phyloP scores from a whole-genome alignment of 257 asterid genomes.

The Nicotiana otophora region DNA sequence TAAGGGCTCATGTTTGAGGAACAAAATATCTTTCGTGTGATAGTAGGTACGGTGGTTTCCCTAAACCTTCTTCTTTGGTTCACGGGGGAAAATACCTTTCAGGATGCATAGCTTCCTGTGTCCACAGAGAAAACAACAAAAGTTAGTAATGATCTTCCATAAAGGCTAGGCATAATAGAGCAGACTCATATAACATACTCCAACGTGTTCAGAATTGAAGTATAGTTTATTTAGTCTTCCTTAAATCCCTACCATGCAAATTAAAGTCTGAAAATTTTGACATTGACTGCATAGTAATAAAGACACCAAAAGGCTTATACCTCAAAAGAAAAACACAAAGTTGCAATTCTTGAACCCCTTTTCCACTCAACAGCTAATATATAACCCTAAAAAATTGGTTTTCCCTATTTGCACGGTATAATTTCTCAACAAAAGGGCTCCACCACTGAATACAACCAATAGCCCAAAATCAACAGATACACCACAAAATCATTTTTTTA shows the following conservation, averaged over 20 bases:
- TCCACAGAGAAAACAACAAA: slow-evolving; percentile 7
- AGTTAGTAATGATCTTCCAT: not conserved
- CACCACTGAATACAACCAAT: not conserved
- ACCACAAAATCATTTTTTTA: not conserved
- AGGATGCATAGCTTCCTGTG: slow-evolving; percentile 53
- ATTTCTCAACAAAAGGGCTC: not conserved
- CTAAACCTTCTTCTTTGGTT: slow-evolving; percentile 95
- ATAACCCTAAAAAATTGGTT: not conserved
- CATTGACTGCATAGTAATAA: not conserved
- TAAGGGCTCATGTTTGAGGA: slow-evolving; percentile 78
- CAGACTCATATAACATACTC: not conserved
- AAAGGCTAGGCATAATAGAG: not conserved
- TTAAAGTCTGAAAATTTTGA: not conserved
- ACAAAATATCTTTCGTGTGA: slow-evolving; percentile 83
- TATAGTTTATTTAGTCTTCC: not conserved
- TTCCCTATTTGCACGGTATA: not conserved
- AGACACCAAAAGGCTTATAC: not conserved
- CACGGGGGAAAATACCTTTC: slow-evolving; percentile 91
- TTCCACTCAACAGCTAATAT: not conserved
- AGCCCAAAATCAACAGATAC: not conserved
- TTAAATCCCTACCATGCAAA: not conserved
- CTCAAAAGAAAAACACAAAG: not conserved
- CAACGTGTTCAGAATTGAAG: not conserved
- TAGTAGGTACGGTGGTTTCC: slow-evolving; percentile 94
- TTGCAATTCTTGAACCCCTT: not conserved